Conservation (phyloP, 1,284 basidiomycete genomes). For the Malassezia pachydermatis region DNA sequence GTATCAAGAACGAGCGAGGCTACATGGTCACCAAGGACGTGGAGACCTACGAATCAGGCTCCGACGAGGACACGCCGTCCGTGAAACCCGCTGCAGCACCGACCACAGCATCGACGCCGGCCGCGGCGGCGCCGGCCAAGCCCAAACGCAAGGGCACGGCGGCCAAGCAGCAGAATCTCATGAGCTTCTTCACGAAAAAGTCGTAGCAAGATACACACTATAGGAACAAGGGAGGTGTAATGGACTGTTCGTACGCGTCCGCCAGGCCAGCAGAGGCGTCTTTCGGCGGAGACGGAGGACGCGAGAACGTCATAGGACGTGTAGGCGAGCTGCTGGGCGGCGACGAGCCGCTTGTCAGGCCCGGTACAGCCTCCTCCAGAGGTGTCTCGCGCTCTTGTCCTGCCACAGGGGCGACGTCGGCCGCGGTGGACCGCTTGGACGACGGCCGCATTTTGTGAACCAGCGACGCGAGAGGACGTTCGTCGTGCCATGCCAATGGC, state of each 20-base stretch:
- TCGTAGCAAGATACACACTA: neutral
- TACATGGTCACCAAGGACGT: conserved; percentile 28
- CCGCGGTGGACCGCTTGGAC: conserved; percentile 9
- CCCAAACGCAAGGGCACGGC: neutral
- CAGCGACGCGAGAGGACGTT: conserved; percentile 21
- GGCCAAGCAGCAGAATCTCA: conserved; percentile 9
- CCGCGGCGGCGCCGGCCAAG: neutral
- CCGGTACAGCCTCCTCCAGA: conserved; percentile 16
- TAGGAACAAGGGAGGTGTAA: neutral
- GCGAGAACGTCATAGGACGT: neutral
- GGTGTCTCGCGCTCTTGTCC: conserved; percentile 16
- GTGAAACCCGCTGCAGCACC: neutral
- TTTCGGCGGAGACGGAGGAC: neutral
- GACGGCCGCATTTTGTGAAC: conserved; percentile 23
- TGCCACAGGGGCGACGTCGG: conserved; percentile 14
- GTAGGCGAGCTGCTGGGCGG: conserved; percentile 1
- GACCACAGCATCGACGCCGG: neutral
- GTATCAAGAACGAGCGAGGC: conserved; percentile 35
- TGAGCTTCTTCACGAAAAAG: conserved; percentile 15
- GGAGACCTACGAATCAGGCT: conserved; percentile 38
- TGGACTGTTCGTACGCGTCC: neutral
- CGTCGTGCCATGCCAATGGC: conserved; percentile 26
- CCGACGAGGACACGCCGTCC: conserved; percentile 20
- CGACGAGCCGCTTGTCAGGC: conserved; percentile 1
- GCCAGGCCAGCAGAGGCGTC: neutral